Base-by-base conservation (phyloP, 192 early-diverging fungal species). In the Phycomyces nitens region DNA sequence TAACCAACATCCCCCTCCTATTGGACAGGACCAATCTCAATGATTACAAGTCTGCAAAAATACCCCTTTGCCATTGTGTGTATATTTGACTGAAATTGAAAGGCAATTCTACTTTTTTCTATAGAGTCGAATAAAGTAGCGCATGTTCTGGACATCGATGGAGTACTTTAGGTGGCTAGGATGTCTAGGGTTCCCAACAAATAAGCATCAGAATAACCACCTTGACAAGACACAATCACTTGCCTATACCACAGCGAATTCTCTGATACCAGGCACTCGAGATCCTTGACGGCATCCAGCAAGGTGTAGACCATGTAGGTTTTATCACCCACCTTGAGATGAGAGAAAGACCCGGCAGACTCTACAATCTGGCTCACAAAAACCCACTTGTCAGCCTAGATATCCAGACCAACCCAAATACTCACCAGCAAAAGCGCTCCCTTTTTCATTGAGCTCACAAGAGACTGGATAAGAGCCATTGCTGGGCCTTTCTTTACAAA, bases 241-340 rank as follows among this genome's bases (percentile, higher is more conserved):
- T 84, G 86, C 60, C 88, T 69, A 55, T 88, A 96, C 90, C 90
- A 92, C 50, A 69, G 78, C 8, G 90, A 80, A 72, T 96, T 88
- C 24, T 88, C 80, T 16, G 77, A 71, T 3, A 86, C 69, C 9
- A 95, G 74, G 16, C 77, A 77, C 60, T 88, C 84, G 27, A 96
- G 82, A 38, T 68, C 79, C 41, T 80, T 73, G 15, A 98, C 78
- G 34, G 85, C 82, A 69, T 98, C 96, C 53, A 98, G 80, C 12
- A 98, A 72, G 68, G 89, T 86, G 60, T 91, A 94, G 3, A 94
- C 83, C 96, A 93, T 98, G 68, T 96, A 95, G n/a, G 76, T 84
- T 34, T 77, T 80, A 59, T 68, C 74, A 2, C 85, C 91, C 0
- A 98, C 82, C 51, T 85, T 77, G 16, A 92, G 66, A 55, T 94